Conservation (phyloP, 148 eudicot species). For the Silene latifolia region DNA sequence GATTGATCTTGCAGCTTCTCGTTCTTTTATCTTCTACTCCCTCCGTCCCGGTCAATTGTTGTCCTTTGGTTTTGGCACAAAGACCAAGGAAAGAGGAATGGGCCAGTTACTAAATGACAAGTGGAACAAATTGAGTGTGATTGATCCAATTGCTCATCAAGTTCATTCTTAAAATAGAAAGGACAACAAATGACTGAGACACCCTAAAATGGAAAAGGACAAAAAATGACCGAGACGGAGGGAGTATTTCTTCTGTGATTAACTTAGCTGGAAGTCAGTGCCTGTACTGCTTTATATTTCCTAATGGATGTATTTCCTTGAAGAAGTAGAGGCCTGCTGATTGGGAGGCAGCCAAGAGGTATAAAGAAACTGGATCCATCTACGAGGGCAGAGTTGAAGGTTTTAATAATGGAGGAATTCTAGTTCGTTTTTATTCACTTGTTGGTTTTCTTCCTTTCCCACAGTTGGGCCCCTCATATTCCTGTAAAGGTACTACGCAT, state of each 20-base stretch:
- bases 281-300: conserved; percentile 23
- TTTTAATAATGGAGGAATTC: conserved; percentile 79
- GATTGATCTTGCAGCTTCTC: conserved; percentile 2
- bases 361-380: conserved; percentile 51
- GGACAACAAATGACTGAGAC: no score
- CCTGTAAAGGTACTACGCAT: conserved; percentile 61
- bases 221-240: no score
- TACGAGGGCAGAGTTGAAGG: conserved; percentile 78
- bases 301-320: conserved; percentile 46
- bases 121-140: no score
- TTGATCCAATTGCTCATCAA: no score
- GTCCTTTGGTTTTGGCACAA: no score
- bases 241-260: not conserved
- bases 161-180: no score
- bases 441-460: conserved; percentile 95
- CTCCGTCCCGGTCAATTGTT: no score
- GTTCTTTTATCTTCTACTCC: not conserved
- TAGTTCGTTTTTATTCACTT: conserved; percentile 78
- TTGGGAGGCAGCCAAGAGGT: conserved; percentile 84
- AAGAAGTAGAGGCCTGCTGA: conserved; percentile 90
- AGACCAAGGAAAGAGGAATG: no score
- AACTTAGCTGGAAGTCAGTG: conserved; percentile 4
- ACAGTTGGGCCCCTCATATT: conserved; percentile 66
- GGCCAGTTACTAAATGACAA: no score
- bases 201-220: no score